These are phyloP conservation scores for Zopfia rhizophila DNA, from an alignment of 2,329 filamentous ascomycete genomes.

Conservation along the genomic window DNA sequence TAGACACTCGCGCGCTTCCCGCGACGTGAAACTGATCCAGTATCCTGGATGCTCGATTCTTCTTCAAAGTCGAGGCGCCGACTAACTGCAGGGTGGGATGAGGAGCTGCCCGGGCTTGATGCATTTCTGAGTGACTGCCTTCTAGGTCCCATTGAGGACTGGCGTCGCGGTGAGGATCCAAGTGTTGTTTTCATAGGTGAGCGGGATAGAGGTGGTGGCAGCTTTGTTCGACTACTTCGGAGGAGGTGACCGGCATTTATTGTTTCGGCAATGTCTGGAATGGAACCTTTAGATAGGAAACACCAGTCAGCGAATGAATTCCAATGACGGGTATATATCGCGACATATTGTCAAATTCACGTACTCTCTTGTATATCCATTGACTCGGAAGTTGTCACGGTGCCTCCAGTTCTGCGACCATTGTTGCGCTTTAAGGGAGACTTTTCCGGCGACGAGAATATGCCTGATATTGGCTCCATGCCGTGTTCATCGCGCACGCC, in stretches of 20 bases:
- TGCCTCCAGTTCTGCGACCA: slow-evolving; percentile 50
- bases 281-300: slow-evolving; percentile 54
- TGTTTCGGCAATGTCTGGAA: slow-evolving; percentile 59
- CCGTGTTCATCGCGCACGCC: slow-evolving; percentile 90
- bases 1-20: slow-evolving; percentile 43
- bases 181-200: slow-evolving; percentile 73
- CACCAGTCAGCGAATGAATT: too few relatives aligned
- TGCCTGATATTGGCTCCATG: slow-evolving; percentile 84
- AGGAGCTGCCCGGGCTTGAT: slow-evolving; percentile 41
- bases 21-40: slow-evolving; percentile 43
- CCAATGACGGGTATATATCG: too few relatives aligned
- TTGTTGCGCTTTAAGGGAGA: slow-evolving; percentile 54
- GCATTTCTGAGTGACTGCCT: slow-evolving; percentile 59
- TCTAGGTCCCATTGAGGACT: slow-evolving; percentile 66
- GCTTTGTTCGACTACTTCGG: slow-evolving; percentile 55
- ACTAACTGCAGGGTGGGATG: slow-evolving; percentile 57
- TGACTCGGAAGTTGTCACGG: slow-evolving; percentile 64
- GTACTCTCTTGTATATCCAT: slow-evolving; percentile 74
- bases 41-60: slow-evolving; percentile 44
- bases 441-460: slow-evolving; percentile 89
- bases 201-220: slow-evolving; percentile 62
- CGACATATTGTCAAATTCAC: slow-evolving; percentile 32
- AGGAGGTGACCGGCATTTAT: slow-evolving; percentile 58
- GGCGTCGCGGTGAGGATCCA: slow-evolving; percentile 68
- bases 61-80: slow-evolving; percentile 66